A percentile compares a stretch with the other conserved stretches of the same genome.
Conservation (phyloP, 345 rosid genomes). For the Rhodomyrtus tomentosa region DNA sequence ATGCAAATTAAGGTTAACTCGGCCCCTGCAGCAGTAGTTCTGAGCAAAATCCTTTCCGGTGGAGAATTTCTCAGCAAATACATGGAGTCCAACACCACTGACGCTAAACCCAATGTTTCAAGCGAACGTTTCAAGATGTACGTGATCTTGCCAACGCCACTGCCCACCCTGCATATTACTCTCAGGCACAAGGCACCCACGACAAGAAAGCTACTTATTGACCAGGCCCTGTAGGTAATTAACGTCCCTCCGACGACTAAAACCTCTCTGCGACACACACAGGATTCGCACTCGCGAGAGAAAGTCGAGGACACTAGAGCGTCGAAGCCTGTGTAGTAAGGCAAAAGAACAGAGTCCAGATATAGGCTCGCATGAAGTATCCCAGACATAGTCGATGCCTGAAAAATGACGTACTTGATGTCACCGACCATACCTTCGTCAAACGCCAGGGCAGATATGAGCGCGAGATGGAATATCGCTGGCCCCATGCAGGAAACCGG, state of each 20-base stretch:
- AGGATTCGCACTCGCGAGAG: conserved; percentile 63
- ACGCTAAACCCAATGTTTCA: conserved; percentile 38
- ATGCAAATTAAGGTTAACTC: conserved; percentile 41
- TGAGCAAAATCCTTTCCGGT: conserved; percentile 18
- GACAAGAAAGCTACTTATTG: conserved; percentile 43
- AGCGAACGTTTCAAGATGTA: conserved; percentile 4
- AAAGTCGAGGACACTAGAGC: conserved; percentile 50
- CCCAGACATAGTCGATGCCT: conserved; percentile 76
- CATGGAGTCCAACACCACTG: conserved; percentile 36
- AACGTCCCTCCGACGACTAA: conserved; percentile 62
- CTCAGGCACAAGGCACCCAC: conserved; percentile 42
- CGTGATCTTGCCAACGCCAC: conserved; percentile 6
- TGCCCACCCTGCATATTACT: conserved; percentile 20
- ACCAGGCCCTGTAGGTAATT: conserved; percentile 52
- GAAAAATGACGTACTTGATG: conserved; percentile 41
- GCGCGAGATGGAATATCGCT: conserved; percentile 46
- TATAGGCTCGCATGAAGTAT: conserved; percentile 65
- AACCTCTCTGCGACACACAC: conserved; percentile 53
- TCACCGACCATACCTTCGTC: conserved; percentile 35
- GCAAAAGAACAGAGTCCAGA: conserved; percentile 60
- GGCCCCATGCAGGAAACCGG: conserved; percentile 60
- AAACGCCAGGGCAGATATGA: conserved; percentile 50
- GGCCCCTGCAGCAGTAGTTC: conserved; percentile 28
- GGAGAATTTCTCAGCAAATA: conserved; percentile 31
- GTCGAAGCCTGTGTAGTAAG: conserved; percentile 81